Evolutionary conservation across 2,329 filamentous ascomycete species (phyloP).

Genomic region (Fusarium irregulare): DNA sequence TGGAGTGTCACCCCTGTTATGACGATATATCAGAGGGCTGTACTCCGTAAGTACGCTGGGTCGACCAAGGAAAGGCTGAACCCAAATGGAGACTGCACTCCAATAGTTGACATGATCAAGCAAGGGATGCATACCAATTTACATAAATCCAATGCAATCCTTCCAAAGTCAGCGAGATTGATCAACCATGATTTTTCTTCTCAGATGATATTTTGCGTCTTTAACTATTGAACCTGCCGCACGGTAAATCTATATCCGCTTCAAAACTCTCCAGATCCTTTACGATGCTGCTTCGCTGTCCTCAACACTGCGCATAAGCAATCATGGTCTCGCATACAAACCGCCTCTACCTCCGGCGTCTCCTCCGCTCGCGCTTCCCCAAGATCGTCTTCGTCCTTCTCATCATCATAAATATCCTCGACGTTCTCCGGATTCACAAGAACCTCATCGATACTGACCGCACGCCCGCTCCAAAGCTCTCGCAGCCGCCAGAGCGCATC

Average conservation of each 20-base stretch:
- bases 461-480: slow-evolving; percentile 39
- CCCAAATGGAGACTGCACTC: background rate
- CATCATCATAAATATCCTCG: slow-evolving; percentile 53
- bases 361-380: slow-evolving; percentile 51
- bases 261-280: background rate
- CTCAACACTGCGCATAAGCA: slow-evolving; percentile 30
- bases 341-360: slow-evolving; percentile 52
- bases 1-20: slow-evolving; percentile 4
- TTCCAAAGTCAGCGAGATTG: background rate
- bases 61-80: slow-evolving; percentile 7
- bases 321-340: slow-evolving; percentile 49
- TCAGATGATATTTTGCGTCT: background rate
- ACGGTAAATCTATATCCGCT: background rate
- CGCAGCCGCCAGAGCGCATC: slow-evolving; percentile 57
- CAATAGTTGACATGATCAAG: slow-evolving; percentile 16
- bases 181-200: slow-evolving; percentile 8
- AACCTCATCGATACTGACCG: slow-evolving; percentile 48
- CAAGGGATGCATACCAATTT: slow-evolving; percentile 15
- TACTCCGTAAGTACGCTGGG: background rate
- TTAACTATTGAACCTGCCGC: background rate
- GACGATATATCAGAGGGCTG: background rate
- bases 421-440: slow-evolving; percentile 54
- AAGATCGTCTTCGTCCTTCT: slow-evolving; percentile 52
- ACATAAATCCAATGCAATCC: background rate
- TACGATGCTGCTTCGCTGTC: slow-evolving; percentile 43